Evolutionary conservation across 1,284 basidiomycete genomes (phyloP).

Genomic region (Trametes polyzona): DNA sequence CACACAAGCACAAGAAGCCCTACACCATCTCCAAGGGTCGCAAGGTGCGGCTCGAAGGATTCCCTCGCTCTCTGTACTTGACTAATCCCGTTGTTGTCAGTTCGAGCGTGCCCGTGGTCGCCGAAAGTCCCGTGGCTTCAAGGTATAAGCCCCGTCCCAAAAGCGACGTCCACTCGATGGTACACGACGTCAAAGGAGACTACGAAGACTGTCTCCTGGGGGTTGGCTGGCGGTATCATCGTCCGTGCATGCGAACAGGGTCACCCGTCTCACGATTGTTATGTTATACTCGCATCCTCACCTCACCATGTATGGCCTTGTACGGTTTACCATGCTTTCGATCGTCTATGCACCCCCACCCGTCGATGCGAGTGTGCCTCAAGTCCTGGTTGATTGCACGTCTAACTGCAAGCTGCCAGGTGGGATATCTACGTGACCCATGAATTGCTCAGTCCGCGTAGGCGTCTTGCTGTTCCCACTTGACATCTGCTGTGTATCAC

Average conservation of each 20-base stretch:
- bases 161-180: slow-evolving; percentile 33
- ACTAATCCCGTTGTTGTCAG: slow-evolving; percentile 42
- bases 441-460: too few species aligned
- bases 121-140: slow-evolving; percentile 92
- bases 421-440: too few species aligned
- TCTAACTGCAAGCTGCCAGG: too few species aligned
- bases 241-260: slow-evolving; percentile 28
- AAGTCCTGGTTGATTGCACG: too few species aligned
- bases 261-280: slow-evolving; percentile 25
- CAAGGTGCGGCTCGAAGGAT: slow-evolving; percentile 59
- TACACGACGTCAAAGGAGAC: slow-evolving; percentile 14
- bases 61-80: background rate
- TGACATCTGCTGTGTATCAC: too few species aligned
- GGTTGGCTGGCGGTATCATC: slow-evolving; percentile 30
- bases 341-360: slow-evolving; percentile 23
- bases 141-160: slow-evolving; percentile 62
- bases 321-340: slow-evolving; percentile 28
- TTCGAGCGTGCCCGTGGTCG: slow-evolving; percentile 92
- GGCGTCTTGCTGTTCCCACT: too few species aligned
- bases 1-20: slow-evolving; percentile 94
- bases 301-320: slow-evolving; percentile 29
- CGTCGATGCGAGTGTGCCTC: too few species aligned
- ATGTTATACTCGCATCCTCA: slow-evolving; percentile 28
- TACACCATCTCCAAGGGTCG: slow-evolving; percentile 94
- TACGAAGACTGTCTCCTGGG: slow-evolving; percentile 25